Evolutionary conservation across 257 asterid genomes (phyloP), one percentile per base, ranked within the genome.

Genomic region (Voacanga thouarsii): DNA sequence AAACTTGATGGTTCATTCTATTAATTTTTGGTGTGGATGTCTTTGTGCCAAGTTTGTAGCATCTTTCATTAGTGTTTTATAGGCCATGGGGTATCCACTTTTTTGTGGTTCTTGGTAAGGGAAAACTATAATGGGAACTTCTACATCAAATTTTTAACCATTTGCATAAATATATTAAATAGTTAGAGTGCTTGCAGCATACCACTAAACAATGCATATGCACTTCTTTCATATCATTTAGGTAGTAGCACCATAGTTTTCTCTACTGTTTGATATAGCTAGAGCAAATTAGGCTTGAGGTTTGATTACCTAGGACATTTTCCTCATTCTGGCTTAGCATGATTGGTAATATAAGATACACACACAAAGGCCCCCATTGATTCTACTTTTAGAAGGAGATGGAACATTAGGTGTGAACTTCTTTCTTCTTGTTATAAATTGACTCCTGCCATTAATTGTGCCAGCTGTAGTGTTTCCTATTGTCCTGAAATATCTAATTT

Each of bases 401-500:
- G 72, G 68, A 77, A 79, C 80, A 80, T 79, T 76, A 80, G 71
- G 79, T 83, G 78, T 82, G 83, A 71, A 49, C 59, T n/a, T 74
- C 45, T 59, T 78, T 77, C 72, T 80, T 59, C 56, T 75, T 76
- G 61, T n/a, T 66, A 59, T 77, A 50, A 67, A 74, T 75, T 78
- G 77, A 85, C 66, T 78, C 81, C 66, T 77, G 77, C 84, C 77
- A 78, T 74, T 84, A 69, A 82, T 80, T 84, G 76, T 73, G 84
- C 85, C 86, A 84, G 90, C 88, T 84, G 82, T 77, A 55, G 14
- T 68, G 79, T 83, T 78, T 72, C 82, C 82, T 61, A 51, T 77
- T 79, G 60, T 66, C 83, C 86, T 74, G n/a, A 49, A 72, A 76
- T n/a, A 70, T 82, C 65, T 39, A 53, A 75, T 75, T 75, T 76